phyloP scores from a whole-genome alignment of 1,284 basidiomycete genomes.

The Apiotrichum mycotoxinovorans region DNA sequence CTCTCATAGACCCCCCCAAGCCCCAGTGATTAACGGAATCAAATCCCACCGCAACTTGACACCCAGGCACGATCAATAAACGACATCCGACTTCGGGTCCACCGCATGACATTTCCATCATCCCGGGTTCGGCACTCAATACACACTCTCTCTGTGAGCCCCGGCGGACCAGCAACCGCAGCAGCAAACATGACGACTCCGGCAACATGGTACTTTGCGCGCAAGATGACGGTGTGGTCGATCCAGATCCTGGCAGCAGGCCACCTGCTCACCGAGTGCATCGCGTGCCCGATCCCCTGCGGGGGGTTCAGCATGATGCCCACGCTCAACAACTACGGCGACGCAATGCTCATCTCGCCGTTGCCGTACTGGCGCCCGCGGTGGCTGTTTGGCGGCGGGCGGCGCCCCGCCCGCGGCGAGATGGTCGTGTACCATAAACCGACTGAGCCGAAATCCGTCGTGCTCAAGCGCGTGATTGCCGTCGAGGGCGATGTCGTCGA shows the following conservation, averaged over 20 bases:
- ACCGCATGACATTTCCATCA: background rate
- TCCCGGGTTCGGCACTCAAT: too few relatives aligned
- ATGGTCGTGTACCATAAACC: slow-evolving; percentile 76
- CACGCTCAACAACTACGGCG: slow-evolving; percentile 59
- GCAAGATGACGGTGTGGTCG: background rate
- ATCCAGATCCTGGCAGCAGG: slow-evolving; percentile 1
- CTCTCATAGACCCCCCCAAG: background rate
- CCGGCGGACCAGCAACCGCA: too few relatives aligned
- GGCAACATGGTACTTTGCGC: background rate
- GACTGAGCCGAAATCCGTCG: slow-evolving; percentile 57
- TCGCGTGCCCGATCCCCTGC: slow-evolving; percentile 20
- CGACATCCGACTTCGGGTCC: too few relatives aligned
- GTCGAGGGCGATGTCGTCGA: slow-evolving; percentile 85
- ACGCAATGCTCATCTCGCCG: slow-evolving; percentile 55
- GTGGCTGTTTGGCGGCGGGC: slow-evolving; percentile 11
- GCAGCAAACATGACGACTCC: background rate
- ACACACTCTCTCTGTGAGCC: too few relatives aligned
- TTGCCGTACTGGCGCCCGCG: slow-evolving; percentile 44
- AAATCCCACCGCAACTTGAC: background rate
- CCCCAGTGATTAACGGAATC: background rate
- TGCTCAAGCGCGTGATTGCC: slow-evolving; percentile 90
- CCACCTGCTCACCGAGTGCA: background rate
- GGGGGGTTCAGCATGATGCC: slow-evolving; percentile 83
- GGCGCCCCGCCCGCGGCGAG: slow-evolving; percentile 66
- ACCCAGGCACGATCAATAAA: too few relatives aligned